These are phyloP conservation scores for Pholiota microspora DNA, from an alignment of 768 basidiomycete genomes.

Conservation along the genomic window DNA sequence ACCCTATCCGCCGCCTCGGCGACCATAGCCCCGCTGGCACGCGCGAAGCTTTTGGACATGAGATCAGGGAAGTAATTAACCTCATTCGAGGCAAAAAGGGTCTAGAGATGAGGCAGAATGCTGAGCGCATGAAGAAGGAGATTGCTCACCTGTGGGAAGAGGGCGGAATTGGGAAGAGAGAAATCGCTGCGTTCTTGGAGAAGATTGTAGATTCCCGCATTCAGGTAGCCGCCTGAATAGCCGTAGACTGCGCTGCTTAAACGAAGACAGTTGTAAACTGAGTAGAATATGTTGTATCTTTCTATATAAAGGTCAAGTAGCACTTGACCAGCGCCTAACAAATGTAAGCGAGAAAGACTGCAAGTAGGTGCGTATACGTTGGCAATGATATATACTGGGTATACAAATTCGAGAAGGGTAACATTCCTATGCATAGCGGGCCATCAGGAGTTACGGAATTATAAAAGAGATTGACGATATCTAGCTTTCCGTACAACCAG, in stretches of 20 bases:
- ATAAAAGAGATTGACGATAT: background rate
- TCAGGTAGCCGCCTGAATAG: too few relatives aligned
- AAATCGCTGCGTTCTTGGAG: too few relatives aligned
- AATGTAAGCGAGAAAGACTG: too few relatives aligned
- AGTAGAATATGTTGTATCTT: too few relatives aligned
- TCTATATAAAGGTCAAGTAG: too few relatives aligned
- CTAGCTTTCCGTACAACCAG: background rate
- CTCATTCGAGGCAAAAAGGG: background rate
- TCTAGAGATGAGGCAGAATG: background rate
- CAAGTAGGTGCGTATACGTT: too few relatives aligned
- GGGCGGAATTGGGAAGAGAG: too few relatives aligned
- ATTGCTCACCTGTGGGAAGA: conserved; percentile 1
- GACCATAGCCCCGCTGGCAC: conserved; percentile 9
- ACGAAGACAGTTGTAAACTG: too few relatives aligned
- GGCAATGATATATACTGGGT: background rate
- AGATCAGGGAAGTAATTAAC: conserved; percentile 4
- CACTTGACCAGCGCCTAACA: too few relatives aligned
- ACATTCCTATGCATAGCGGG: background rate
- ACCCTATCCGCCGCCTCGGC: conserved; percentile 7
- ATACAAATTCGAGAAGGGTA: background rate
- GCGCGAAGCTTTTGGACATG: conserved; percentile 12
- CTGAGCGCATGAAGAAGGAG: background rate
- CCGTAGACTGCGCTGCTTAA: too few relatives aligned
- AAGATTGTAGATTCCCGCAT: too few relatives aligned
- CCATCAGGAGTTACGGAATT: background rate